These are phyloP conservation scores for Nicotiana tomentosiformis DNA, from an alignment of 257 asterid species.

Conservation along the genomic window DNA sequence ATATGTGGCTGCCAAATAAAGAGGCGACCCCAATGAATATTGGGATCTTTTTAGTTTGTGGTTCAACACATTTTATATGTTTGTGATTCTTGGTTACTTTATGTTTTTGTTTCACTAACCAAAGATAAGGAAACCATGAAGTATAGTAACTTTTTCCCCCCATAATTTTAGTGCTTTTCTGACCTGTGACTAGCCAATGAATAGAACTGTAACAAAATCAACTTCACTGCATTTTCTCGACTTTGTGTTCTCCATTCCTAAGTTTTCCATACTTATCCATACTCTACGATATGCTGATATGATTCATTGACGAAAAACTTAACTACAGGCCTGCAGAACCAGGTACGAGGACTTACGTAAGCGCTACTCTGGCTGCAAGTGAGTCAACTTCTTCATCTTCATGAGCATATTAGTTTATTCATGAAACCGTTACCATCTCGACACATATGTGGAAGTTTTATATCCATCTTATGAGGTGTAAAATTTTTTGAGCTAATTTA, in stretches of 20 bases:
- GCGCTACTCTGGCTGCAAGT: conserved; percentile 66
- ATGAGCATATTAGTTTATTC: conserved; percentile 1
- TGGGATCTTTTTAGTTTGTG: background rate
- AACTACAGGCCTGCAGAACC: conserved; percentile 73
- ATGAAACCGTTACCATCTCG: background rate
- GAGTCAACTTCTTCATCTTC: conserved; percentile 27
- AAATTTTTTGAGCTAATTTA: background rate
- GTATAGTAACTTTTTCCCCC: background rate
- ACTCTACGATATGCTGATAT: background rate
- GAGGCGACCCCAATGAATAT: background rate
- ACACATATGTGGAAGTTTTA: background rate
- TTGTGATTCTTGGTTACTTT: background rate
- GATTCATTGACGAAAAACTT: background rate
- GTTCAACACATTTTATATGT: background rate
- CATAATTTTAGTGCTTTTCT: background rate
- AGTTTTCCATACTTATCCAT: background rate
- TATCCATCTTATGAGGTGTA: background rate
- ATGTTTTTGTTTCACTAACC: background rate
- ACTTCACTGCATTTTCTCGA: background rate
- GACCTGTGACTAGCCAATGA: background rate
- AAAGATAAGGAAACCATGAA: background rate
- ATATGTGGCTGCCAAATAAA: background rate
- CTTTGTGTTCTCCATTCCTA: background rate
- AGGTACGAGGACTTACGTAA: conserved; percentile 65
- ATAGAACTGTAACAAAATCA: background rate